Evolutionary conservation across 768 basidiomycete species (phyloP), one percentile per base, ranked within the genome.

Genomic region (Infundibulicybe gibba): DNA sequence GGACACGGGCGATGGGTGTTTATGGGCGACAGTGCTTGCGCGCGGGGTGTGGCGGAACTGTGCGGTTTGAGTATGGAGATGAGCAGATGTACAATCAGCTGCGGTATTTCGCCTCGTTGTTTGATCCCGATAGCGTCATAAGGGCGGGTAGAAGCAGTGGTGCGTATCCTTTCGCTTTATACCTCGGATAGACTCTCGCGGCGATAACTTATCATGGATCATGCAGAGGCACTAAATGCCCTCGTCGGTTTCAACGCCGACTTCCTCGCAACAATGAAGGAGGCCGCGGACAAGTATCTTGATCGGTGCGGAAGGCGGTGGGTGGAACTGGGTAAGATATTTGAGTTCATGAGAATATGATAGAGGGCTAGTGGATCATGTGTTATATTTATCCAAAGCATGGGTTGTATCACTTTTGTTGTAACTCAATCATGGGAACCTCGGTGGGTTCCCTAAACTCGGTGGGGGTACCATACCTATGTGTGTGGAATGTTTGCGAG

Each of bases 1-100:
- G 89, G 32, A 94, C 95, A n/a, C 75, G 97, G 15, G 89, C 85
- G 77, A 95, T 97, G 90, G 75, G 88, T 32, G 91, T 97, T 0
- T 94, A 93, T 62, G 94, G 92, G 5, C 77, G 83, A 30, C 72
- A 85, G 42, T 99, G 97, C 61, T 61, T 93, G 45, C 77, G 79
- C 40, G 67, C 63, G 5, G 81, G 76, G 9, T 95, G 93, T 63
- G 72, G 66, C 49, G 90, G 90, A 2, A 71, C 64, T 14, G 86
- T 94, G 47, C 54, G 77, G 13, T 85, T 89, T 50, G 89, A 91
- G 88, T 97, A 94, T 61, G 76, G 86, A 32, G 94, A 97, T 60
- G 68, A 75, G 8, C 77, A 83, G 54, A 69, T 99, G 33, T 97
- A 98, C 65, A 90, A 88, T 52, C 97, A 99, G 63, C 72, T 98